Evolutionary conservation across 257 asterid species (phyloP), one percentile per base, ranked within the genome.

Genomic region (Scutellaria barbata): DNA sequence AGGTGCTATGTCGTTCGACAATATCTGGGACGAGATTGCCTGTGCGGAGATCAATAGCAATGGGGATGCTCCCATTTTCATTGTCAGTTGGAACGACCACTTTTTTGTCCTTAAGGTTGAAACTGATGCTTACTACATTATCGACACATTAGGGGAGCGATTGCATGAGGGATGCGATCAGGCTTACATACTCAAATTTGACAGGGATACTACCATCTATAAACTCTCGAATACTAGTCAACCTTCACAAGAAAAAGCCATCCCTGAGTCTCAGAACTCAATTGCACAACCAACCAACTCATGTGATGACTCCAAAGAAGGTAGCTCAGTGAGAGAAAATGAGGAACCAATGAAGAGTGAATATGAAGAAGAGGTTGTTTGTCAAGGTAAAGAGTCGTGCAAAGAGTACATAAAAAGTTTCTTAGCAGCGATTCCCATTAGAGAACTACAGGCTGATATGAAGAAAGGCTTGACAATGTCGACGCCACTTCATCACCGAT

Each of bases 71-170:
- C 88, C 83, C 40, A 89, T 94, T 48, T 94, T 85, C 77, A 85
- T 94, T 5, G 86, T 94, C 60, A 94, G 99, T 71, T 94, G 99
- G 99, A 94, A 94, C 12, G 99, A 94, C 68, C 99, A 94, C 74
- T 94, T 94, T 72, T 94, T 94, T 56, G 85, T 94, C 55, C 95
- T 94, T 10, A 94, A 89, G 81, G 92, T 91, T 9, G 97, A 88
- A 51, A 56, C 61, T 0, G 92, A 91, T 63, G 98, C 96, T 16
- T 91, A 85, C 81, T 94, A 86, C 77, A 86, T 94, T 12, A 89
- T 94, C 39, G 98, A 94, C 75, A 94, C 98, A 4, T 80, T 94
- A 68, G 99, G 99, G 12, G 99, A 94, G 80, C 78, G 99, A 12
- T 82, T 94, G 73, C 86, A 85, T 4, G 99, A 94, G 82, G 99